Conservation (phyloP, 2,329 filamentous ascomycete genomes). For the Pleoardoris graminearum region DNA sequence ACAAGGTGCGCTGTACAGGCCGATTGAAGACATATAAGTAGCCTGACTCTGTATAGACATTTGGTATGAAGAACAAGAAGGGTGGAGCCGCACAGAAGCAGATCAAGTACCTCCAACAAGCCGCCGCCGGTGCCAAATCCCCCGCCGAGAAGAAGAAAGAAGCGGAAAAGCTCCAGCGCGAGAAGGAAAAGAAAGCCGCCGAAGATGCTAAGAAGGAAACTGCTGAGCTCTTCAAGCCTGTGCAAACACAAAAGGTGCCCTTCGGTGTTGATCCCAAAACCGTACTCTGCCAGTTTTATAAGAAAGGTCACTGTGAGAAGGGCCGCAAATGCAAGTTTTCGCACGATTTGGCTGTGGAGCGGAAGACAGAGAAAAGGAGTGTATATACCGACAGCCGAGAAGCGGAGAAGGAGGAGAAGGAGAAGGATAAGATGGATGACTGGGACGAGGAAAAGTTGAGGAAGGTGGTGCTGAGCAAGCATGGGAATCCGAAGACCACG, state of each 20-base stretch:
- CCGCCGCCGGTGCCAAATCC: constrained; percentile 73
- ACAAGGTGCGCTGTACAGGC: constrained; percentile 61
- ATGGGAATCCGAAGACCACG: constrained; percentile 91
- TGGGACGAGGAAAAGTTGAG: constrained; percentile 98
- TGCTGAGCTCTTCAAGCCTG: constrained; percentile 82
- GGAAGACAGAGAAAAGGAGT: constrained; percentile 90
- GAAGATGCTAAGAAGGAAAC: constrained; percentile 82
- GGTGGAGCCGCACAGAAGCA: constrained; percentile 86
- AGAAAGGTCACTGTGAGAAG: constrained; percentile 97
- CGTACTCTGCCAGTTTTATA: constrained; percentile 93
- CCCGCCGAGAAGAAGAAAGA: constrained; percentile 84
- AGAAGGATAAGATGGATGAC: constrained; percentile 88
- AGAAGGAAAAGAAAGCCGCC: constrained; percentile 88
- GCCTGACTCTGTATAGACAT: constrained; percentile 60
- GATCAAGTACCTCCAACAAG: constrained; percentile 61
- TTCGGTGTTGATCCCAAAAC: constrained; percentile 99
- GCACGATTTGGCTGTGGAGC: constrained; percentile 85
- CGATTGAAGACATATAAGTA: background rate
- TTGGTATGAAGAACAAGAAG: constrained; percentile 99
- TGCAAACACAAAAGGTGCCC: constrained; percentile 95
- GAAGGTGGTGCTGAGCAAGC: constrained; percentile 90
- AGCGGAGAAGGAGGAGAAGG: constrained; percentile 74
- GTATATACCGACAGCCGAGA: constrained; percentile 84
- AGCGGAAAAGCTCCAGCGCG: constrained; percentile 65
- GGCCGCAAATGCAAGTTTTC: constrained; percentile 93